A percentile compares a stretch with the other conserved stretches of the same genome.
Evolutionary conservation across 177 flowering plant species (phyloP).

Genomic region (Vitis hybrid): DNA sequence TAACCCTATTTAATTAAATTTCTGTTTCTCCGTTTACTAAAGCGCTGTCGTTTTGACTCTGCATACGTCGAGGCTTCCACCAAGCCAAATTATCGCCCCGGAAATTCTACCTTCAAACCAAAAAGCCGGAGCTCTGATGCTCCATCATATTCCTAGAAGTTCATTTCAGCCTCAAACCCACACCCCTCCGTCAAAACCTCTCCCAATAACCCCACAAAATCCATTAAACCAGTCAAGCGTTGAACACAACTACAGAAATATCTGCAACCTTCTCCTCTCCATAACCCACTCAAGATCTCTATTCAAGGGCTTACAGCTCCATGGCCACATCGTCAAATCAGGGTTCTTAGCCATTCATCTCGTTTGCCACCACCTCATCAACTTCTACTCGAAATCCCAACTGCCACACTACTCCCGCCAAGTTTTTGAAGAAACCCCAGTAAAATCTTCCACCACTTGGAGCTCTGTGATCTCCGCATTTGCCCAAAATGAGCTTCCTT

Average conservation of each 20-base stretch:
- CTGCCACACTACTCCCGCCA: slow-evolving; percentile 52
- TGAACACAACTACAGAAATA: slow-evolving; percentile 38
- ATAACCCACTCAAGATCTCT: slow-evolving; percentile 52
- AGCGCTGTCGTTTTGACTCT: too few relatives aligned
- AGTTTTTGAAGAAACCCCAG: slow-evolving; percentile 52
- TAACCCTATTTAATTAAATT: too few relatives aligned
- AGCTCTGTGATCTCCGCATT: slow-evolving; percentile 79
- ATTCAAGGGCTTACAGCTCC: slow-evolving; percentile 67
- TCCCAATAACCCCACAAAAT: slow-evolving; percentile 6
- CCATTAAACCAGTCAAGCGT: slow-evolving; percentile 27
- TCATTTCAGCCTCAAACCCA: neutral
- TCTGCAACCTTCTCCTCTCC: slow-evolving; percentile 56
- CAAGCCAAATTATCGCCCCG: too few relatives aligned
- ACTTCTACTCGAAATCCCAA: slow-evolving; percentile 82
- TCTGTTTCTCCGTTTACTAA: too few relatives aligned
- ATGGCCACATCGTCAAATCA: slow-evolving; percentile 69
- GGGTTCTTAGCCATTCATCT: slow-evolving; percentile 58
- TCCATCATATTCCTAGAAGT: slow-evolving; percentile 2
- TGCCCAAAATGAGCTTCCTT: slow-evolving; percentile 84
- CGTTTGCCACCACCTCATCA: slow-evolving; percentile 74
- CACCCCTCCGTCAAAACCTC: neutral
- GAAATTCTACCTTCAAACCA: neutral
- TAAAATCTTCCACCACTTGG: slow-evolving; percentile 65
- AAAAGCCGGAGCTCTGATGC: slow-evolving; percentile 3
- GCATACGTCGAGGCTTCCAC: too few relatives aligned